Percentiles rank a stretch among this genome's conserved stretches.
phyloP scores from a whole-genome alignment of 2,329 filamentous ascomycete species.

The Xylaria sp. region DNA sequence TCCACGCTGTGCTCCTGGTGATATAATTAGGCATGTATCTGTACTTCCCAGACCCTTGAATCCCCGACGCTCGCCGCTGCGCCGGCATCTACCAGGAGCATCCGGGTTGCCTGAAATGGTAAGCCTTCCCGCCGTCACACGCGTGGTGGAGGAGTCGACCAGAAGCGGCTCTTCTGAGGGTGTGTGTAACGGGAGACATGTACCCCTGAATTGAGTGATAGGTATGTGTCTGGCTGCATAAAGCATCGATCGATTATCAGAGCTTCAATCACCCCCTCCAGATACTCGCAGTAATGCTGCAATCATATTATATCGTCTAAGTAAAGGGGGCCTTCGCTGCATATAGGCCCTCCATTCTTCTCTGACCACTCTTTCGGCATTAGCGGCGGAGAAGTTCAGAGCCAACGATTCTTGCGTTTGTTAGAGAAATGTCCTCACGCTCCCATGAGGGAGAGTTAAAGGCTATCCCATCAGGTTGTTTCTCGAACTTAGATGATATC shows the following conservation, averaged over 20 bases:
- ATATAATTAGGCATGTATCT: constrained; percentile 2
- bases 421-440: too few species aligned
- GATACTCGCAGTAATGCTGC: too few species aligned
- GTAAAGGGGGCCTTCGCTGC: too few species aligned
- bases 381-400: too few species aligned
- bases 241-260: not conserved
- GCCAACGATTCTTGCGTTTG: too few species aligned
- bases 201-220: constrained; percentile 4
- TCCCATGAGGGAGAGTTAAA: too few species aligned
- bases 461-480: too few species aligned
- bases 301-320: too few species aligned
- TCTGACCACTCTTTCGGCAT: too few species aligned
- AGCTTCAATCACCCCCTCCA: not conserved
- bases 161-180: constrained; percentile 18
- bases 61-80: not conserved
- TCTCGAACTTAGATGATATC: too few species aligned
- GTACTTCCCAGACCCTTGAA: constrained; percentile 6
- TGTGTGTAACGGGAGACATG: not conserved
- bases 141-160: constrained; percentile 5
- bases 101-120: constrained; percentile 16
- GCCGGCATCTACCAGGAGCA: not conserved
- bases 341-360: too few species aligned
- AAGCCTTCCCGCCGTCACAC: constrained; percentile 12
- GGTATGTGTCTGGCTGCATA: not conserved
- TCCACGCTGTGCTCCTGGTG: not conserved